Percentiles rank a stretch among this genome's conserved stretches.
These are phyloP conservation scores for Cyclospora cayetanensis DNA, from an alignment of 169 alveolate species.

Conservation along the genomic window DNA sequence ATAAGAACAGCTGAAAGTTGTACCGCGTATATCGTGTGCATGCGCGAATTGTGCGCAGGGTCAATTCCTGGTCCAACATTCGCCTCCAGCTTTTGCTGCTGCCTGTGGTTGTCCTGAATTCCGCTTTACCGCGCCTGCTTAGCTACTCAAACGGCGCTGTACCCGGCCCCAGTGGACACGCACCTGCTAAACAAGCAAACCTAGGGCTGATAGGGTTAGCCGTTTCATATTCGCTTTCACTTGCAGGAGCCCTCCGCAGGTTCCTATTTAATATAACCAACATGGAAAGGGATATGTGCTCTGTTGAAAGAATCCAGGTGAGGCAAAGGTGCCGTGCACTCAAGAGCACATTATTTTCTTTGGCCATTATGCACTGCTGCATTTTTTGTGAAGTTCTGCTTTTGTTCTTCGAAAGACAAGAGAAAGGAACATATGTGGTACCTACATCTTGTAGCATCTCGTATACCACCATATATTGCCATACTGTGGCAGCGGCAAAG, in stretches of 20 bases:
- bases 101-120: conserved; percentile 71
- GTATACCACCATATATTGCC: too few relatives aligned
- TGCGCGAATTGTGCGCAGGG: conserved; percentile 46
- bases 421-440: too few relatives aligned
- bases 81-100: conserved; percentile 77
- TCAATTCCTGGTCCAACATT: conserved; percentile 75
- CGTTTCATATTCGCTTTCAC: conserved; percentile 74
- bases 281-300: conserved; percentile 78
- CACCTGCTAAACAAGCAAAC: not conserved
- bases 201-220: conserved; percentile 73
- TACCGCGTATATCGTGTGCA: not conserved
- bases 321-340: not conserved
- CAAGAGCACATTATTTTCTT: not conserved
- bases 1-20: not conserved
- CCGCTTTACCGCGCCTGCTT: conserved; percentile 30
- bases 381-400: too few relatives aligned
- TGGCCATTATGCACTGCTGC: not conserved
- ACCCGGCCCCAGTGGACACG: not conserved
- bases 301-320: conserved; percentile 76
- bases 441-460: too few relatives aligned
- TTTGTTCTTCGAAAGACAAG: too few relatives aligned
- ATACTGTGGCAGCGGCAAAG: too few relatives aligned
- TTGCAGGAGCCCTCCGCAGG: conserved; percentile 75
- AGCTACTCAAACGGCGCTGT: not conserved
- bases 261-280: conserved; percentile 66